Base-by-base conservation (phyloP, 352 stramenopile genomes). In the Blastocystis sp. region DNA sequence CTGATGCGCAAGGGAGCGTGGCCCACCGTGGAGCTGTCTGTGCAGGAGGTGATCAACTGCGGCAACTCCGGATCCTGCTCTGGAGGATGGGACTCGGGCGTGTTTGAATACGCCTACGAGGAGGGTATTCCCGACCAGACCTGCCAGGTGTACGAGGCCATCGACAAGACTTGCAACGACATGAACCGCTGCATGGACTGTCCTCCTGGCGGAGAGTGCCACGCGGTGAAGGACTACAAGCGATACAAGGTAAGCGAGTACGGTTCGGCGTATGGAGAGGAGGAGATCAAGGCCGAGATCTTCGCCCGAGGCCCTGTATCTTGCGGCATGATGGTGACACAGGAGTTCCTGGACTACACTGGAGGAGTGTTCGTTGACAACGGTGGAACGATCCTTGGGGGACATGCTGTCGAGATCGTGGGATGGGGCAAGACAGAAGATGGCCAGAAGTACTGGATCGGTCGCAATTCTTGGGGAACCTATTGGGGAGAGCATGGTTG, bases 401-500 rank as follows among this genome's bases (percentile, higher is more conserved):
- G 95, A 90, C 94, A 97, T 91, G 94, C 95, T 75, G 95, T 97
- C 89, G 95, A 94, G 11, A 92, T 96, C 41, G 94, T 93, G 37
- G 94, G 94, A 30, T 97, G 94, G 94, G 94, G 94, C 53, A 78
- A 97, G 90, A 93, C 95, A 75, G 94, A 95, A 68, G 93, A 95
- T 63, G 94, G 92, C 26, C 91, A 94, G 69, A 95, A 97, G 90
- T 97, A 97, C 90, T 98, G 93, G 94, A 95, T 97, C 50, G 95
- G 93, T 26, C 93, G 95, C 65, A 97, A 97, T 91, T 95, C 92
- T 63, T 97, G 95, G 95, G 94, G 94, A 4, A 96, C 47, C 13
- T 96, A 97, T 91, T 97, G 94, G 94, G 95, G 95, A 43, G 94
- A 96, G 91, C 93, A 97, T 54, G 95, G 95, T 59, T 98, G 94